A percentile compares a stretch with the other conserved stretches of the same genome.
phyloP scores from a whole-genome alignment of 495 filamentous ascomycete genomes.

The Penicillium malachiteum region DNA sequence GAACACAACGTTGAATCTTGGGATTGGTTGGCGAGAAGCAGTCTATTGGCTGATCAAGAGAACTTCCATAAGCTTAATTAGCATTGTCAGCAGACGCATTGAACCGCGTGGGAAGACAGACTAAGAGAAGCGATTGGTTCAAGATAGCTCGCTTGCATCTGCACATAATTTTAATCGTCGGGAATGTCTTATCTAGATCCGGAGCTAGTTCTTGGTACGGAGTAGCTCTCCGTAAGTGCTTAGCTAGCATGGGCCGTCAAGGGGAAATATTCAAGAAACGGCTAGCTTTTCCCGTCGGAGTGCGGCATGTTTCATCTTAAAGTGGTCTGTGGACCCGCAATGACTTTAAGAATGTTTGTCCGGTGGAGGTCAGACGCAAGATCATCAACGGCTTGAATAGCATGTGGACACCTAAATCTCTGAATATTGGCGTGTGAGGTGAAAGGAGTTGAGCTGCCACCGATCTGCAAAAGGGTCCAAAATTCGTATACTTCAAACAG shows the following conservation, averaged over 20 bases:
- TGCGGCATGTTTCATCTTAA: conserved; percentile 21
- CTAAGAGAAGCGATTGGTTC: conserved; percentile 5
- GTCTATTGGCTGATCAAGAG: not conserved
- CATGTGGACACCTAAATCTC: too few relatives aligned
- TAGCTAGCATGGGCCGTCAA: too few relatives aligned
- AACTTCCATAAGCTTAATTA: conserved; percentile 1
- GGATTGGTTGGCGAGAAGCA: not conserved
- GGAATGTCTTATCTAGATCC: conserved; percentile 14
- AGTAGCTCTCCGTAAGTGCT: too few relatives aligned
- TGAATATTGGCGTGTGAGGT: too few relatives aligned
- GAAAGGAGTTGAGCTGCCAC: too few relatives aligned
- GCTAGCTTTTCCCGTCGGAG: conserved; percentile 11
- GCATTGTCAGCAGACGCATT: not conserved
- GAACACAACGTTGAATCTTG: not conserved
- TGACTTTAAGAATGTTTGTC: not conserved
- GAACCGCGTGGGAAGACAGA: not conserved
- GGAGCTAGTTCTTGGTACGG: not conserved
- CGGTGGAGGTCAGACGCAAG: not conserved
- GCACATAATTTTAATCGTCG: not conserved
- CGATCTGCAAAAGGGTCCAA: too few relatives aligned
- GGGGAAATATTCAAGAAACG: conserved; percentile 1
- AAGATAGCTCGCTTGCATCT: not conserved
- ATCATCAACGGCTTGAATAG: not conserved
- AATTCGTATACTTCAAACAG: not conserved
- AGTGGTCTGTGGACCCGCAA: conserved; percentile 13